These are phyloP conservation scores for Heterobasidion annosum DNA, from an alignment of 1,284 basidiomycete species.

Conservation along the genomic window DNA sequence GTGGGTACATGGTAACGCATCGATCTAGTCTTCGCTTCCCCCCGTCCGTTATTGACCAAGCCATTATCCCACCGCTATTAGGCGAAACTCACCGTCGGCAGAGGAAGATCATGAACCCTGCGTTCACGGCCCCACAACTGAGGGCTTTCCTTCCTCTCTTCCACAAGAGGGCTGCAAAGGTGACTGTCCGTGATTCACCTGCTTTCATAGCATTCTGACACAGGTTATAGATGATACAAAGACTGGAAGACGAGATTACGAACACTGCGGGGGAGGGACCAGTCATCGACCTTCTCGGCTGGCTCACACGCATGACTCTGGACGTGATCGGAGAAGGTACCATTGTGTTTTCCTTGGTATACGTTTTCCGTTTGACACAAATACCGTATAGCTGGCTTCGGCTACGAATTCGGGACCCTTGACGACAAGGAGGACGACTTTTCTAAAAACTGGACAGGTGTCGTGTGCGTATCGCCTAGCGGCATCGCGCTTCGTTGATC, in stretches of 20 bases:
- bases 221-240: conserved; percentile 11
- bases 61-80: neutral
- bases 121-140: conserved; percentile 16
- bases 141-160: conserved; percentile 14
- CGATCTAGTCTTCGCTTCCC: neutral
- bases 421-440: conserved; percentile 8
- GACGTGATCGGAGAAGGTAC: conserved; percentile 15
- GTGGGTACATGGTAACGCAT: conserved; percentile 17
- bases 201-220: neutral
- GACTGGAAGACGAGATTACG: conserved; percentile 13
- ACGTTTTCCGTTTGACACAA: neutral
- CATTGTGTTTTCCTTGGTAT: neutral
- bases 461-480: conserved; percentile 11
- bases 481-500: neutral
- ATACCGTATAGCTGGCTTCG: conserved; percentile 14
- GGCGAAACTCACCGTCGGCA: conserved; percentile 21
- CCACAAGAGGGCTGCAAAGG: conserved; percentile 7
- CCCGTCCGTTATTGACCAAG: no score
- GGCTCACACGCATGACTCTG: conserved; percentile 15
- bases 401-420: conserved; percentile 14
- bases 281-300: conserved; percentile 10
- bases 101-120: conserved; percentile 20
- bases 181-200: neutral
- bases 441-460: conserved; percentile 10
- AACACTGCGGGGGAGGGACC: neutral